Evolutionary conservation across 2,329 filamentous ascomycete species (phyloP), one percentile per base, ranked within the genome.

Genomic region (Geosmithia morbida): DNA sequence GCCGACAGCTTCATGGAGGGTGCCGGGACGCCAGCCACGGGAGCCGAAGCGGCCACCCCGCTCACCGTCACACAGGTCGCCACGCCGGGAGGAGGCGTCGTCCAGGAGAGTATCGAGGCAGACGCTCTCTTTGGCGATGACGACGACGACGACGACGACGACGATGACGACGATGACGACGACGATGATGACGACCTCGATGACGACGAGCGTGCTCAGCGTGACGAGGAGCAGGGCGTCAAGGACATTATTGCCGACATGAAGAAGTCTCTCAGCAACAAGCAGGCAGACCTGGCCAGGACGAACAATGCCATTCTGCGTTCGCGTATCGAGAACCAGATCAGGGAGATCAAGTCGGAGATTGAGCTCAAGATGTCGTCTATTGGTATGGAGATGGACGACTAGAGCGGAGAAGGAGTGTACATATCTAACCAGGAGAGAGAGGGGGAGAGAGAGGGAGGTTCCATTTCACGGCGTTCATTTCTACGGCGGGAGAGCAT

Each of bases 101-200:
- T 65, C 17, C 72, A 72, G 29, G 66, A 69, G 16, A 67, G 64
- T 48, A 68, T 65, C 41, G 70, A 71, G 62, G 65, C 51, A 14
- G 62, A 63, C 50, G 68, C 70, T 44, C 66, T 66, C 14, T 66
- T 37, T 37, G 33, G 33, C 11, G 33, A 30, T 30, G 41, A 17
- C n/a, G 14, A n/a, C n/a, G n/a, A 20, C 41, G 41, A 43, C 8
- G 18, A 64, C n/a, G 68, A 69, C 13, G 68, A 63, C 1, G 64
- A 69, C 10, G 69, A 68, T 67, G 68, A 72, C 22, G 70, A 71
- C 6, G 73, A 74, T 2, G 71, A 70, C 5, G 71, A 72, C 13
- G 72, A 74, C 10, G 71, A 72, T 41, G 70, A 72, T 33, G 71
- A 74, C 2, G 72, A 75, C 42, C 62, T 72, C 14, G 75, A 77